Percentiles rank a stretch among this genome's conserved stretches.
Conservation (phyloP, 2,329 filamentous ascomycete species). For the Alternaria consortialis region DNA sequence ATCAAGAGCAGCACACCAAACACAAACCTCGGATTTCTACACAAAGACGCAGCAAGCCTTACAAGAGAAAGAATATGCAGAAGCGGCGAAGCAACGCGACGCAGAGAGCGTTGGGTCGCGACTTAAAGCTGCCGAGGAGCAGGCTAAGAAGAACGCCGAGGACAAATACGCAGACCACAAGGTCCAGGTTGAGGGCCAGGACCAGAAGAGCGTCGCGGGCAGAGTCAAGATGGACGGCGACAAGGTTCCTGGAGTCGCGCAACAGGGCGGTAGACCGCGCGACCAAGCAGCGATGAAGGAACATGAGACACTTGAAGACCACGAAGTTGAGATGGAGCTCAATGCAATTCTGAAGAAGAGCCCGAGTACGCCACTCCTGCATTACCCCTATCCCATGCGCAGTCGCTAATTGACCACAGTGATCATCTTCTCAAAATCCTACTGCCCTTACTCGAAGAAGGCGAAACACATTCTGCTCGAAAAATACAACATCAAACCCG, state of each 20-base stretch:
- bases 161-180: conserved; percentile 66
- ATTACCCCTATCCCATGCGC: neutral
- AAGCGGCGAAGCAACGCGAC: conserved; percentile 57
- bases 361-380: conserved; percentile 68
- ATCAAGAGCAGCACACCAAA: conserved; percentile 67
- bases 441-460: conserved; percentile 84
- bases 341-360: conserved; percentile 83
- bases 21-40: conserved; percentile 65
- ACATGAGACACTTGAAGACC: conserved; percentile 65
- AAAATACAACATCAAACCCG: conserved; percentile 82
- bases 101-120: conserved; percentile 66
- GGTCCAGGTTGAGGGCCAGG: conserved; percentile 44
- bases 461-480: conserved; percentile 87
- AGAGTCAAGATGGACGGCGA: conserved; percentile 60
- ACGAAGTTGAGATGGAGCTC: conserved; percentile 74
- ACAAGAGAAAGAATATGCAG: conserved; percentile 47
- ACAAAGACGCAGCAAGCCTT: conserved; percentile 65
- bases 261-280: conserved; percentile 54
- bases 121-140: conserved; percentile 73
- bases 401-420: conserved; percentile 62
- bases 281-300: conserved; percentile 54
- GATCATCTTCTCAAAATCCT: conserved; percentile 95
- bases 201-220: conserved; percentile 63
- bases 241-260: conserved; percentile 53
- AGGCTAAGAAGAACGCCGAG: conserved; percentile 74